These are phyloP conservation scores for Cryptosporidium andersoni DNA, from an alignment of 169 alveolate species.

Conservation along the genomic window DNA sequence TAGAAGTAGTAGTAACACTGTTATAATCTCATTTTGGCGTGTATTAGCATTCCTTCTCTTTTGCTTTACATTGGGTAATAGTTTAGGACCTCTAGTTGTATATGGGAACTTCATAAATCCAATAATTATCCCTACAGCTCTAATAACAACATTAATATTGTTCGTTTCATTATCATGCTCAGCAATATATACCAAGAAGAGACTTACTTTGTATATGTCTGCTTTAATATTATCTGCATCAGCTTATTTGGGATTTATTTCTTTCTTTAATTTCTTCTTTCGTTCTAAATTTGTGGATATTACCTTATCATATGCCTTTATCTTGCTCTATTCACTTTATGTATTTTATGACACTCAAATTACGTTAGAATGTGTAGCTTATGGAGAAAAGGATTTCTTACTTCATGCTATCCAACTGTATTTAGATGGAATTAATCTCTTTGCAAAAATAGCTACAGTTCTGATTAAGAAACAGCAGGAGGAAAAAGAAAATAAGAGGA, in stretches of 20 bases:
- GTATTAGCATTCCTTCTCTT: slow-evolving; percentile 22
- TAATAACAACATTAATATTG: slow-evolving; percentile 37
- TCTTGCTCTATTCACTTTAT: slow-evolving; percentile 40
- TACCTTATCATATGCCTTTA: slow-evolving; percentile 42
- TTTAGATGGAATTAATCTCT: slow-evolving; percentile 48
- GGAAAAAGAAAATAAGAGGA: slow-evolving; percentile 38
- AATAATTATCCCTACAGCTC: slow-evolving; percentile 55
- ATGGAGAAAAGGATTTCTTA: slow-evolving; percentile 52
- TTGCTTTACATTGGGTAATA: slow-evolving; percentile 46
- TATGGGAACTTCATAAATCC: slow-evolving; percentile 56
- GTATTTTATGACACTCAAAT: slow-evolving; percentile 62
- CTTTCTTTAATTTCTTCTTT: slow-evolving; percentile 52
- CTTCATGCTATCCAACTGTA: slow-evolving; percentile 59
- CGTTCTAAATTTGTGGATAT: slow-evolving; percentile 54
- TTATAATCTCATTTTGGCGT: slow-evolving; percentile 15
- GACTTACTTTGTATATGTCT: slow-evolving; percentile 33
- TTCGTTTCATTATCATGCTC: slow-evolving; percentile 41
- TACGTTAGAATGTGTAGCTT: slow-evolving; percentile 50
- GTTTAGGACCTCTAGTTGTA: slow-evolving; percentile 53
- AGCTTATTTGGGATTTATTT: slow-evolving; percentile 56
- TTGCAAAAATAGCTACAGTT: slow-evolving; percentile 18
- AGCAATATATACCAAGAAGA: slow-evolving; percentile 50
- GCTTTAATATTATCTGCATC: slow-evolving; percentile 40
- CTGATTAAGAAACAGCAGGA: slow-evolving; percentile 49
- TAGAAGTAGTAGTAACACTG: slow-evolving; percentile 5